Conservation (phyloP, 352 stramenopile species). For the Phytophthora sojae region DNA sequence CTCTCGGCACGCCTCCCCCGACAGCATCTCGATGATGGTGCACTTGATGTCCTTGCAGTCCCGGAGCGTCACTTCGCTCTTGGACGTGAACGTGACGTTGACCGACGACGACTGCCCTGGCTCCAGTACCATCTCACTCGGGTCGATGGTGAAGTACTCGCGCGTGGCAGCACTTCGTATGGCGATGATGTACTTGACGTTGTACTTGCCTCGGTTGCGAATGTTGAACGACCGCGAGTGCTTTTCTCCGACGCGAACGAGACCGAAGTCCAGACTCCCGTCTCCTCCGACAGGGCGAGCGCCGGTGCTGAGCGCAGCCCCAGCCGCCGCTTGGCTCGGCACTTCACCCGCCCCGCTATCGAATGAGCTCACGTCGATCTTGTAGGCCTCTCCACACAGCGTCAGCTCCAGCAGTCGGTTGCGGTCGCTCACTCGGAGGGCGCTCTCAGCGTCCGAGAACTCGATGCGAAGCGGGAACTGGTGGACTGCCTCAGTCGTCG, state of each 20-base stretch:
- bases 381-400: constrained; percentile 90
- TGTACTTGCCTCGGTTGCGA: constrained; percentile 94
- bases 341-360: constrained; percentile 43
- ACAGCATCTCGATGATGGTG: constrained; percentile 93
- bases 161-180: constrained; percentile 58
- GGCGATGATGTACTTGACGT: constrained; percentile 87
- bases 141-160: constrained; percentile 87
- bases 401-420: constrained; percentile 41
- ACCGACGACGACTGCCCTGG: constrained; percentile 75
- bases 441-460: constrained; percentile 87
- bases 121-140: constrained; percentile 77
- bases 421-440: constrained; percentile 50
- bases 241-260: constrained; percentile 93
- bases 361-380: constrained; percentile 90
- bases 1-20: constrained; percentile 89
- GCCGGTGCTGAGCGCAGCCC: not conserved
- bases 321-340: constrained; percentile 8
- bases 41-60: constrained; percentile 94
- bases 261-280: constrained; percentile 91
- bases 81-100: constrained; percentile 83
- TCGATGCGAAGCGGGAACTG: constrained; percentile 68
- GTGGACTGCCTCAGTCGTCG: constrained; percentile 74
- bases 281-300: constrained; percentile 34
- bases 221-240: constrained; percentile 85
- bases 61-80: constrained; percentile 81